These are phyloP conservation scores for Lachnellula subtilissima DNA, from an alignment of 2,329 filamentous ascomycete genomes.

Conservation along the genomic window DNA sequence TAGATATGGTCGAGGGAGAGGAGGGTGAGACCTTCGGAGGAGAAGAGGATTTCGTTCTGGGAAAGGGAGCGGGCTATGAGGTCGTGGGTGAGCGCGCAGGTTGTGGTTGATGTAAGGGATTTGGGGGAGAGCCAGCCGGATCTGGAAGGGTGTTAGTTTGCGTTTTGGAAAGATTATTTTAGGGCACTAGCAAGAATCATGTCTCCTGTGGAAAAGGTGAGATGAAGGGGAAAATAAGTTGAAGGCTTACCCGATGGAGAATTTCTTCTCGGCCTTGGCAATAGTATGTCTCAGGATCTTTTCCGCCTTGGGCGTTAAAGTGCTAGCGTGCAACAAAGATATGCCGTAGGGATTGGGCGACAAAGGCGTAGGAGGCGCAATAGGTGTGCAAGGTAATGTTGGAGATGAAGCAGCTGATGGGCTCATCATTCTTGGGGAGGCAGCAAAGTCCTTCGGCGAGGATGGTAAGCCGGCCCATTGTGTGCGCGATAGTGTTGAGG, in stretches of 20 bases:
- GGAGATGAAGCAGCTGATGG: slow-evolving; percentile 2
- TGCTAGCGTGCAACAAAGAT: slow-evolving; percentile 41
- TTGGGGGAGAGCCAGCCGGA: slow-evolving; percentile 24
- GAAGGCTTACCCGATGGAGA: slow-evolving; percentile 34
- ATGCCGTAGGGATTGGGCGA: slow-evolving; percentile 38
- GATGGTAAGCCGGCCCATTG: slow-evolving; percentile 22
- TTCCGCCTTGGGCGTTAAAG: slow-evolving; percentile 42
- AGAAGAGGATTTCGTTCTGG: slow-evolving; percentile 59
- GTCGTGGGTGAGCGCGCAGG: slow-evolving; percentile 44
- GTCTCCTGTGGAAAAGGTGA: too few species aligned
- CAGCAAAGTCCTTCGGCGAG: slow-evolving; percentile 18
- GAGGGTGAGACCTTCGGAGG: slow-evolving; percentile 53
- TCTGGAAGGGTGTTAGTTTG: slow-evolving; percentile 14
- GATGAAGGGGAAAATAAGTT: too few species aligned
- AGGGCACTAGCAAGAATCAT: too few species aligned
- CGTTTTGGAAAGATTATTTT: neutral
- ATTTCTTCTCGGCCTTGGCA: slow-evolving; percentile 49
- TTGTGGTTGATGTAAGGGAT: slow-evolving; percentile 33
- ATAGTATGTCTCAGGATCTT: slow-evolving; percentile 41
- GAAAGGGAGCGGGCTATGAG: slow-evolving; percentile 51
- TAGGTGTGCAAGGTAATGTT: slow-evolving; percentile 4
- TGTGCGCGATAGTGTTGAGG: slow-evolving; percentile 18
- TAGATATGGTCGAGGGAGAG: slow-evolving; percentile 58
- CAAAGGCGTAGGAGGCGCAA: neutral
- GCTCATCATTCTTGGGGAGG: slow-evolving; percentile 3